Evolutionary conservation across 164 flowering plant species (phyloP).

Genomic region (Aristolochia californica): DNA sequence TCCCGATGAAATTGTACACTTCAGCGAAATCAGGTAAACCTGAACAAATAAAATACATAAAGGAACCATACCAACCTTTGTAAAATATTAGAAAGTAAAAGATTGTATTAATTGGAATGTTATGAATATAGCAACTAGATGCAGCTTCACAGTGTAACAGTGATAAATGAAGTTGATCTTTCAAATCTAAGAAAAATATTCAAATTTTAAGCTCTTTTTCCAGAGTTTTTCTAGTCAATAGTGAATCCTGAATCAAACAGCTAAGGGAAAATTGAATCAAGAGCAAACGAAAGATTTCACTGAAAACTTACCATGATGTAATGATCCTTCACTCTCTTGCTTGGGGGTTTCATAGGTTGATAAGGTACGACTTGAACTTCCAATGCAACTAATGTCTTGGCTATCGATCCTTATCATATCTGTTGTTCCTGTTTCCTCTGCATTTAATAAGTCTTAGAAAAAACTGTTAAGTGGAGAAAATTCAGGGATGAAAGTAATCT

Average conservation of each 20-base stretch:
- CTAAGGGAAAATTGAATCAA: no score
- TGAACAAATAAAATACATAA: slow-evolving; percentile 17
- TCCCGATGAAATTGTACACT: slow-evolving; percentile 78
- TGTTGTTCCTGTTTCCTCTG: slow-evolving; percentile 31
- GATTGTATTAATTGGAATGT: not conserved
- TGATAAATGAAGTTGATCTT: no score
- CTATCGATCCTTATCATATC: slow-evolving; percentile 34
- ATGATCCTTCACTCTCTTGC: slow-evolving; percentile 28
- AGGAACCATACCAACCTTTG: not conserved
- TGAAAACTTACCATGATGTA: slow-evolving; percentile 33
- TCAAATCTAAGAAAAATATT: no score
- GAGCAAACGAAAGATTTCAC: no score
- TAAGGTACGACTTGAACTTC: slow-evolving; percentile 41
- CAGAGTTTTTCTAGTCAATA: no score
- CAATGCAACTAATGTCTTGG: slow-evolving; percentile 46
- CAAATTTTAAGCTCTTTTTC: no score
- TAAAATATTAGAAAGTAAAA: not conserved
- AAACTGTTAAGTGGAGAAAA: slow-evolving; percentile 2
- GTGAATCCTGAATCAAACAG: no score
- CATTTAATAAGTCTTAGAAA: not conserved
- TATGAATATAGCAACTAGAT: not conserved
- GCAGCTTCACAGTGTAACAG: not conserved
- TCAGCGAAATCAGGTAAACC: slow-evolving; percentile 73
- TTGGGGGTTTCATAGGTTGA: slow-evolving; percentile 30
- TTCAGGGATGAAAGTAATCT: no score